Percentiles rank a stretch among this genome's conserved stretches.
phyloP scores from a whole-genome alignment of 768 basidiomycete species.

The Hypholoma sublateritium region DNA sequence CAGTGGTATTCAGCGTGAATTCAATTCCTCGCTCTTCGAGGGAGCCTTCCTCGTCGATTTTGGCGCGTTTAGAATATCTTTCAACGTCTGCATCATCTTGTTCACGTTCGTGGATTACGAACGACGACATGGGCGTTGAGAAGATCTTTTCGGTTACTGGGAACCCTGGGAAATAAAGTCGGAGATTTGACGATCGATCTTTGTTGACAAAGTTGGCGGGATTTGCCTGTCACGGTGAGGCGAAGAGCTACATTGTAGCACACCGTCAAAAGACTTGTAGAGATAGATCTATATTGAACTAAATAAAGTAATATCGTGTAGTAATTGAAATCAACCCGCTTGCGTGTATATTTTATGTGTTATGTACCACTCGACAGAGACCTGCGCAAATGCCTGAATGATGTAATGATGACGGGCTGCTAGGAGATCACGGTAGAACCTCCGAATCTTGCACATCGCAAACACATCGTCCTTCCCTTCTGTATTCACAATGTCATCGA shows the following conservation, averaged over 20 bases:
- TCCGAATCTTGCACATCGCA: not conserved
- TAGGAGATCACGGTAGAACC: too few relatives aligned
- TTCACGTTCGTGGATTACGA: conserved; percentile 50
- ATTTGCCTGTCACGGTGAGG: not conserved
- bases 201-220: too few relatives aligned
- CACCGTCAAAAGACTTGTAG: too few relatives aligned
- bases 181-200: too few relatives aligned
- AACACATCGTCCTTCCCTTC: not conserved
- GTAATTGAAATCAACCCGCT: too few relatives aligned
- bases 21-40: conserved; percentile 7
- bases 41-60: conserved; percentile 29
- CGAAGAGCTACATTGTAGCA: too few relatives aligned
- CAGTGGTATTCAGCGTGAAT: conserved; percentile 7
- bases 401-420: too few relatives aligned
- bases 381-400: too few relatives aligned
- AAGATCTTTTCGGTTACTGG: not conserved
- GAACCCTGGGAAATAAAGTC: not conserved
- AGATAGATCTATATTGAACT: too few relatives aligned
- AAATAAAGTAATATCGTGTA: too few relatives aligned
- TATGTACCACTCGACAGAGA: too few relatives aligned
- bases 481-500: conserved; percentile 29
- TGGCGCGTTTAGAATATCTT: conserved; percentile 44
- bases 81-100: conserved; percentile 44
- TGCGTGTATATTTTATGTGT: too few relatives aligned
- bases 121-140: conserved; percentile 23